Base-by-base conservation (phyloP, 805 yeast genomes). In the Zygoascus biomembranicola region DNA sequence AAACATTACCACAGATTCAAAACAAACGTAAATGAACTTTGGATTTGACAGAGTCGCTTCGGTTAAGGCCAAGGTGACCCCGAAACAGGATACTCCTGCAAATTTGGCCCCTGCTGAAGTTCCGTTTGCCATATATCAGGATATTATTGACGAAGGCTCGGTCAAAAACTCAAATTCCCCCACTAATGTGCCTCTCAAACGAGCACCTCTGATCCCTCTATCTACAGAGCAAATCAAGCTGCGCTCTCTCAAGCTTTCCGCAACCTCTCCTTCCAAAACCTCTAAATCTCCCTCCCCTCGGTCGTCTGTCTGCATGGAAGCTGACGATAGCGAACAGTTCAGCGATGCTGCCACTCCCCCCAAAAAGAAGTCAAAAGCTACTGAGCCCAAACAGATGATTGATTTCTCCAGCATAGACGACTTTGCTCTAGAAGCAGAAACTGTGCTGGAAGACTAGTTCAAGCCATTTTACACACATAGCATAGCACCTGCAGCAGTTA, bases 21-120 rank as follows among this genome's bases (percentile, higher is more conserved):
- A 23, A 23, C 28, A 23, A 23, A 4, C 28, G 28, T 23, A 11
- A 8, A 46, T 46, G 49, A 52, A 54, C 35, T 54, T 54, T 45
- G 57, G 56, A 28, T 53, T 55, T 46, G 43, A 48, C 14, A 37
- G 19, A 19, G 47, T 52, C 19, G 52, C 32, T 13, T 14, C 42
- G 2, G 41, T 45, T 10, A 43, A 53, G 37, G 47, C 49, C 32
- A 43, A 49, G 13, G 16, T 35, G 16, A n/a, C 13, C 8, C 16
- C 39, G 26, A 14, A 14, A 18, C 14, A 8, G 41, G 5, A 23
- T 23, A 13, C 49, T 9, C 49, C 23, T 31, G 37, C 41, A 9
- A 5, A 16, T 19, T 10, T 10, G 45, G 2, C 20, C 18, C 32
- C 20, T 31, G 37, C 16, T 41, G 52, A 18, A 11, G 5, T 10